Percentiles rank a stretch among this genome's conserved stretches.
Conservation (phyloP, 441 rosid species). For the Rhodomyrtus psidioides region DNA sequence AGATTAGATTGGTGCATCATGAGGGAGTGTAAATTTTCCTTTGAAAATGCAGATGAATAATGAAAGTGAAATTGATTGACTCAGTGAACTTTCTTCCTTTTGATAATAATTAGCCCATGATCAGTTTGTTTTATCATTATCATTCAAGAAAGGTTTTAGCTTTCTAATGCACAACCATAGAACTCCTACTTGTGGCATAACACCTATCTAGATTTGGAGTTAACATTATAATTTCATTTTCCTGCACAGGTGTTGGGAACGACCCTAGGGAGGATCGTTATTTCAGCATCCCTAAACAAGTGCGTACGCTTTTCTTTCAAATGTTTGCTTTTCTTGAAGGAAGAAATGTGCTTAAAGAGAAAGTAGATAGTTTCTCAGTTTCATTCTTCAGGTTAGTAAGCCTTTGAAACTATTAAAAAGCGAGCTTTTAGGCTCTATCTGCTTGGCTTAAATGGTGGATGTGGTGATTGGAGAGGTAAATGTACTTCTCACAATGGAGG, state of each 20-base stretch:
- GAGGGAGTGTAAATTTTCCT: not conserved
- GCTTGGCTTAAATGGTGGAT: not conserved
- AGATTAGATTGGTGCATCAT: not conserved
- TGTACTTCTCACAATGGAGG: not conserved
- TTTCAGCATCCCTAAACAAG: slow-evolving; percentile 93
- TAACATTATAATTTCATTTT: not conserved
- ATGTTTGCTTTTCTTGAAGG: not conserved
- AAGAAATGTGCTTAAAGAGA: not conserved
- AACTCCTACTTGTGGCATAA: not conserved
- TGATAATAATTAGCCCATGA: not conserved
- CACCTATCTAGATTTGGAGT: not conserved
- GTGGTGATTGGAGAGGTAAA: not conserved
- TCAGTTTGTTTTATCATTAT: not conserved
- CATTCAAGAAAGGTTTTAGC: not conserved
- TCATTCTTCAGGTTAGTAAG: not conserved
- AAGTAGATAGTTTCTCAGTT: not conserved
- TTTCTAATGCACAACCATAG: not conserved
- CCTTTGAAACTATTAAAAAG: not conserved
- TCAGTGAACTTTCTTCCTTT: not conserved
- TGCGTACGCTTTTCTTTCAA: slow-evolving; percentile 10
- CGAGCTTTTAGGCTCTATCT: not conserved
- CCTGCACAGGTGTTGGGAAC: slow-evolving; percentile 64
- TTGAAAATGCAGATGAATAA: not conserved
- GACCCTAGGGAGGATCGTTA: slow-evolving; percentile 93
- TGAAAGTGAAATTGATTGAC: not conserved